These are phyloP conservation scores for Cryphonectria parasitica DNA, from an alignment of 2,329 filamentous ascomycete genomes.

Conservation along the genomic window DNA sequence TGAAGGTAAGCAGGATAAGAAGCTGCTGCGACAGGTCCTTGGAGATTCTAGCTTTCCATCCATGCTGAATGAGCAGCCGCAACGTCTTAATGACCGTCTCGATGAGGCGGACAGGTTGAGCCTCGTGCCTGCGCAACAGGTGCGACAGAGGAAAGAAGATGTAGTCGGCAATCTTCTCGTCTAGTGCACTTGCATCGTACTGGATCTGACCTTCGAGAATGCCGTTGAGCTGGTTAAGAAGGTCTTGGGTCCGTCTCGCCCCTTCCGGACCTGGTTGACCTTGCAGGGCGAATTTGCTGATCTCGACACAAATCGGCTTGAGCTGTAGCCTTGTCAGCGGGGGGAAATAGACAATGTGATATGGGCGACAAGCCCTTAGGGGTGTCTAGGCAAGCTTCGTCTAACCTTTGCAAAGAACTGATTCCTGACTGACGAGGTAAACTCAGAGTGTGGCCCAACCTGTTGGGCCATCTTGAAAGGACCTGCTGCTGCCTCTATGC, in stretches of 20 bases:
- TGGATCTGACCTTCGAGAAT: constrained; percentile 51
- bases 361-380: neutral
- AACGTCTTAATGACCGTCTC: constrained; percentile 80
- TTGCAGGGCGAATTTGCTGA: constrained; percentile 61
- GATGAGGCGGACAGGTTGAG: constrained; percentile 70
- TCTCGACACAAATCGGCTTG: constrained; percentile 64
- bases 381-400: neutral
- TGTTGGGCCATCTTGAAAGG: constrained; percentile 22
- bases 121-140: constrained; percentile 76
- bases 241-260: constrained; percentile 49
- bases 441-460: constrained; percentile 26
- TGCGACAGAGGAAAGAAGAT: constrained; percentile 91
- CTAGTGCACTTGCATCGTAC: constrained; percentile 58
- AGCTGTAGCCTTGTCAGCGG: constrained; percentile 48
- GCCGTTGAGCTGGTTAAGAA: constrained; percentile 49
- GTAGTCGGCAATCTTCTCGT: constrained; percentile 89
- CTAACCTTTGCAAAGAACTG: constrained; percentile 36
- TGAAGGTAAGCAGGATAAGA: constrained; percentile 79
- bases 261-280: constrained; percentile 43
- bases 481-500: constrained; percentile 1
- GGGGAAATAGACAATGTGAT: neutral
- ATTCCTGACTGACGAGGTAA: constrained; percentile 33
- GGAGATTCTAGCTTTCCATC: constrained; percentile 76
- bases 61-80: constrained; percentile 71
- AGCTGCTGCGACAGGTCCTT: constrained; percentile 80